Percentiles rank a stretch among this genome's conserved stretches.
Conservation (phyloP, 768 basidiomycete genomes). For the Mycena galopus region DNA sequence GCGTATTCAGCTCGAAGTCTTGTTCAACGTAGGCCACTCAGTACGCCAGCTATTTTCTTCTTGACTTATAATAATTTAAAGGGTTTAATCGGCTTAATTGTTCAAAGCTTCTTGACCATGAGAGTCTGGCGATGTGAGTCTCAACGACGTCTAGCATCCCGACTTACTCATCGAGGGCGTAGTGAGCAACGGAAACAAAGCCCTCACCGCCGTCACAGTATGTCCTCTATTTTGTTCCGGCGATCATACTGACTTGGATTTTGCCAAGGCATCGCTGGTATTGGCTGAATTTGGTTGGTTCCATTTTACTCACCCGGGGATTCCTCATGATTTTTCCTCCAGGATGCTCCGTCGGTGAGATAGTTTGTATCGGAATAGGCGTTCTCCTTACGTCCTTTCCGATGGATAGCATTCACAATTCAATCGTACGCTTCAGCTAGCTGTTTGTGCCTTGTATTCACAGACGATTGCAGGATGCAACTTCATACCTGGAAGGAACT, state of each 20-base stretch:
- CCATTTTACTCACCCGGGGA: background rate
- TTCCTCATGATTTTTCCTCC: constrained; percentile 6
- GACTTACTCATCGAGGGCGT: constrained; percentile 16
- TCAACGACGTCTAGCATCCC: background rate
- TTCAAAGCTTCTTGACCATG: constrained; percentile 63
- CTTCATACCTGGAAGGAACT: constrained; percentile 61
- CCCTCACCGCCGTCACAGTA: constrained; percentile 59
- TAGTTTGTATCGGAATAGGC: constrained; percentile 1
- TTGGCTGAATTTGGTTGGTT: constrained; percentile 64
- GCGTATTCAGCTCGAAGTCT: constrained; percentile 61
- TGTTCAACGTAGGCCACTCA: constrained; percentile 59
- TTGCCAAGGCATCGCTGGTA: constrained; percentile 55
- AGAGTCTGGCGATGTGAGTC: constrained; percentile 60
- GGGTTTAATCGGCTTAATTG: constrained; percentile 69
- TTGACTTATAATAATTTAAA: constrained; percentile 37
- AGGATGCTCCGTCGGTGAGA: constrained; percentile 60
- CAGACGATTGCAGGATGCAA: constrained; percentile 50
- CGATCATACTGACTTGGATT: background rate
- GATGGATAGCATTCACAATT: constrained; percentile 58
- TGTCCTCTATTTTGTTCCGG: background rate
- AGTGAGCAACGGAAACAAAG: constrained; percentile 65
- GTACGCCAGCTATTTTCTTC: background rate
- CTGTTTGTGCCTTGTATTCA: constrained; percentile 1
- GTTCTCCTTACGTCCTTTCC: constrained; percentile 12
- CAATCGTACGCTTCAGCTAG: constrained; percentile 53